Conservation (phyloP, 257 asterid species). For the Nemophila menziesii region DNA sequence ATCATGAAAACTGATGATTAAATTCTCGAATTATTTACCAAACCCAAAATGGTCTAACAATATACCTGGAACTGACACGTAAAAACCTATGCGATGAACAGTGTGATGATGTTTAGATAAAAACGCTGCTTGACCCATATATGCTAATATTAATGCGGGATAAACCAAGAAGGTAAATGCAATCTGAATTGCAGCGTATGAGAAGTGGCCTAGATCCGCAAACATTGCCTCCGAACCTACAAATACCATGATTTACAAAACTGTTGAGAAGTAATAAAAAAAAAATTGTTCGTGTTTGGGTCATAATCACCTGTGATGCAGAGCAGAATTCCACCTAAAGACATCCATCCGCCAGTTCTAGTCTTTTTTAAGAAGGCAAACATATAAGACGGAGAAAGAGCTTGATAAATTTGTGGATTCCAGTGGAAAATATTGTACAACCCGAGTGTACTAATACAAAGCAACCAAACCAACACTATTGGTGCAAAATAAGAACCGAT, state of each 20-base stretch:
- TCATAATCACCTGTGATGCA: constrained; percentile 88
- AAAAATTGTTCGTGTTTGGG: background rate
- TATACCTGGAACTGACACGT: constrained; percentile 91
- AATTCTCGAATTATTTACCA: background rate
- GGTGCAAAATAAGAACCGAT: constrained; percentile 85
- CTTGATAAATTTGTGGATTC: constrained; percentile 81
- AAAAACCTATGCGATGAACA: constrained; percentile 63
- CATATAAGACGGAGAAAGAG: constrained; percentile 87
- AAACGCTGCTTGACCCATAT: constrained; percentile 98
- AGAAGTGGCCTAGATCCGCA: constrained; percentile 97
- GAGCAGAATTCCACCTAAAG: constrained; percentile 86
- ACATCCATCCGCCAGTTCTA: constrained; percentile 95
- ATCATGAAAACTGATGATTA: constrained; percentile 2
- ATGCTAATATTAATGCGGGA: constrained; percentile 84
- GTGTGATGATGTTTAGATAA: constrained; percentile 75
- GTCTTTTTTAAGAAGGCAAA: constrained; percentile 79
- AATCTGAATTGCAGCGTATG: constrained; percentile 88
- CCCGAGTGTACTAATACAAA: constrained; percentile 82
- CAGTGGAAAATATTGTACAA: constrained; percentile 72
- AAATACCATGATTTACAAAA: background rate
- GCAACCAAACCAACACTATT: constrained; percentile 61
- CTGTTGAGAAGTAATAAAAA: too few relatives aligned
- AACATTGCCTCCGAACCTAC: constrained; percentile 99
- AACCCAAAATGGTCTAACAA: background rate
- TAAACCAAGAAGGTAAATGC: constrained; percentile 94